Evolutionary conservation across 2,329 filamentous ascomycete genomes (phyloP).

Genomic region (Neoscytalidium dimidiatum): DNA sequence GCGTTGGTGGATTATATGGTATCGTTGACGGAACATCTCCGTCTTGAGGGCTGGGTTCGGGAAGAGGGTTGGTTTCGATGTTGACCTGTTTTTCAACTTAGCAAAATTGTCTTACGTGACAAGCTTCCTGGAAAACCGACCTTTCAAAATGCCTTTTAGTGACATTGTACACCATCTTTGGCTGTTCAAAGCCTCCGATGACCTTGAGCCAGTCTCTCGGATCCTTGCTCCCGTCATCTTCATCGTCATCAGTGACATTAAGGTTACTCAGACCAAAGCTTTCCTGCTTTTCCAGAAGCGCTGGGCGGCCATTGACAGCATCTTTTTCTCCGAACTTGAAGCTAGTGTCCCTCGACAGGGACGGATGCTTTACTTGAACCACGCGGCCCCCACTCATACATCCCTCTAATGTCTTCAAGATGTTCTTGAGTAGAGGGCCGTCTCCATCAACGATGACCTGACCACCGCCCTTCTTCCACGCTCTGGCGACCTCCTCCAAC

Average conservation of each 20-base stretch:
- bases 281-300: constrained; percentile 61
- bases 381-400: constrained; percentile 86
- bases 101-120: no score
- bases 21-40: constrained; percentile 82
- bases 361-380: constrained; percentile 49
- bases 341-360: constrained; percentile 65
- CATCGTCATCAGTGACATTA: constrained; percentile 56
- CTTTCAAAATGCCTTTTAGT: constrained; percentile 88
- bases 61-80: constrained; percentile 51
- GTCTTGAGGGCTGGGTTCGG: constrained; percentile 82
- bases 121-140: constrained; percentile 41
- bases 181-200: constrained; percentile 82
- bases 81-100: constrained; percentile 37
- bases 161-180: constrained; percentile 73
- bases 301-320: constrained; percentile 30
- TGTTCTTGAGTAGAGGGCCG: constrained; percentile 68
- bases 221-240: constrained; percentile 64
- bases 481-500: constrained; percentile 84
- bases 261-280: constrained; percentile 62
- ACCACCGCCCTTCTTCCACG: constrained; percentile 88
- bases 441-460: constrained; percentile 89
- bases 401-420: constrained; percentile 80
- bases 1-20: constrained; percentile 88
- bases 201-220: constrained; percentile 82
- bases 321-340: constrained; percentile 58